phyloP scores from a whole-genome alignment of 2,329 filamentous ascomycete species.

The Penicillium verrucosum region DNA sequence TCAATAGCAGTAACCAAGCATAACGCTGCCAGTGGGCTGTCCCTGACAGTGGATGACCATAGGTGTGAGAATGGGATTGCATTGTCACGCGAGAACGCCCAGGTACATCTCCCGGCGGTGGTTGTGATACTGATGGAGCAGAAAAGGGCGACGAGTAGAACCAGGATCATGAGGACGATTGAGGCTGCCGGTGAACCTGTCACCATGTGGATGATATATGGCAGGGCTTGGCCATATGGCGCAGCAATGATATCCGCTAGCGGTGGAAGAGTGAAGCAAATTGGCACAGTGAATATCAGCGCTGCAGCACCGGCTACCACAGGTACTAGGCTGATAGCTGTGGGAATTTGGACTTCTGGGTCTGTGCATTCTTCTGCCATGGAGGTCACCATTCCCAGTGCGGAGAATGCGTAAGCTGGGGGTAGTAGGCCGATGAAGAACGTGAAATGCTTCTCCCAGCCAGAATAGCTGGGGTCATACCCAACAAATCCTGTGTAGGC shows the following conservation, averaged over 20 bases:
- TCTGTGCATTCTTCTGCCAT: conserved; percentile 60
- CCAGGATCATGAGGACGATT: conserved; percentile 32
- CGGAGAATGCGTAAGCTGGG: conserved; percentile 57
- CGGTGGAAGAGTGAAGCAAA: too few species aligned
- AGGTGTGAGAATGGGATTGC: conserved; percentile 43
- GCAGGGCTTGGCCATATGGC: too few species aligned
- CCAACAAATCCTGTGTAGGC: neutral
- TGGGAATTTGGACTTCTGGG: conserved; percentile 51
- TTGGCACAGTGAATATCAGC: conserved; percentile 51
- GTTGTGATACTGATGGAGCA: conserved; percentile 54
- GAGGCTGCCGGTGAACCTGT: too few species aligned
- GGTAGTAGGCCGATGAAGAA: conserved; percentile 63
- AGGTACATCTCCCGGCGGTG: conserved; percentile 48
- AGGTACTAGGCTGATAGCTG: conserved; percentile 49
- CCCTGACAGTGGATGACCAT: conserved; percentile 24
- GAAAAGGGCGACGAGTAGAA: conserved; percentile 52
- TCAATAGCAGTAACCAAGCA: conserved; percentile 47
- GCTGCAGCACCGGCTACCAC: conserved; percentile 51
- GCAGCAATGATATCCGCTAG: too few species aligned
- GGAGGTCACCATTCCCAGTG: conserved; percentile 60
- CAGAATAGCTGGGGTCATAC: conserved; percentile 40
- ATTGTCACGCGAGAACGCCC: conserved; percentile 47
- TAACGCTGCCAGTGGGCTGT: conserved; percentile 19
- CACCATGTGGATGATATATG: too few species aligned
- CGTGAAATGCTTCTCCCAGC: conserved; percentile 55